Base-by-base conservation (phyloP, 1,284 basidiomycete species). In the Polyporus tsugae region DNA sequence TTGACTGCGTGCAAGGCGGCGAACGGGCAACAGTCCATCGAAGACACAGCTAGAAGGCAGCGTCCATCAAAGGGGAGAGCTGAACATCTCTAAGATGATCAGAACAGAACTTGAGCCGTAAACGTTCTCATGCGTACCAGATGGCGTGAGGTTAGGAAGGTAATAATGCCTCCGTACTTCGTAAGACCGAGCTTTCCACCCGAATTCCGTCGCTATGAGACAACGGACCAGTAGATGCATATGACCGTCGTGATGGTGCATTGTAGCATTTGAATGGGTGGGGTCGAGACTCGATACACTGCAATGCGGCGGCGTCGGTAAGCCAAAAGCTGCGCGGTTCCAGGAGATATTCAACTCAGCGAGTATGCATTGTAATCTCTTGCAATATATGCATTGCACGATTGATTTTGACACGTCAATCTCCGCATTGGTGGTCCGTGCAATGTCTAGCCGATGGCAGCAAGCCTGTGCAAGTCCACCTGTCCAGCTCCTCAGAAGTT, bases 151-250 rank as follows among this genome's bases (percentile, higher is more conserved):
- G 33, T 10, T n/a, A 19, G 19, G 55, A 57, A 57, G 55, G 35
- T 17, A 19, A 57, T 11, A n/a, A n/a, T 57, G 55, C 19, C 35
- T 35, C 29, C 55, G 35, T 57, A 36, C 55, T 57, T 36, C 55
- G 55, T 57, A 35, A 36, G 4, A 15, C 1, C 29, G 33, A 38
- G 35, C 17, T 33, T 57, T 38, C 55, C 35, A 36, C 55, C 53
- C 33, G 55, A 57, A 57, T 57, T 10, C 35, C 55, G 35, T 57
- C 15, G 55, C 19, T 38, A 57, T n/a, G 55, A 38, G 55, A 57
- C 55, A n/a, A 57, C 55, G 6, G 35, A 36, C 35, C 33, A 35
- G 33, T 36, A 7, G n/a, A 2, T 52, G 25, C 11, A 29, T 25
- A n/a, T 29, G 10, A 25, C 49, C 25, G 11, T 52, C 25, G 29